phyloP scores from a whole-genome alignment of 2,329 filamentous ascomycete species.

The Fusarium pseudocircinatum region DNA sequence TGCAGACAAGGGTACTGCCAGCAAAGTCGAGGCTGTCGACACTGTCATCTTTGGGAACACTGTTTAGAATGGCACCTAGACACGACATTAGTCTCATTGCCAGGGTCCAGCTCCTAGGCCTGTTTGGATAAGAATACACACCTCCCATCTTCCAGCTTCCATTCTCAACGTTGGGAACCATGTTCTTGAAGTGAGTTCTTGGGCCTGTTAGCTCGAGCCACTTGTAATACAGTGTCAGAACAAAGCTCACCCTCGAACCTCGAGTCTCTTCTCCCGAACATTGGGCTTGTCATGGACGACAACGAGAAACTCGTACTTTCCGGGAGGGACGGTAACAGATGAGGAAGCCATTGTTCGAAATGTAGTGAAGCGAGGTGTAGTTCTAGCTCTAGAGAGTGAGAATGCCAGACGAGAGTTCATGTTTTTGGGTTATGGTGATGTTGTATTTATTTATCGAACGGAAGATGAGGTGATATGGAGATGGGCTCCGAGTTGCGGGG shows the following conservation, averaged over 20 bases:
- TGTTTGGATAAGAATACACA: constrained; percentile 41
- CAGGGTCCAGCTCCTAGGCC: neutral
- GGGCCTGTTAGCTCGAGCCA: constrained; percentile 15
- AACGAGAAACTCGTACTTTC: constrained; percentile 72
- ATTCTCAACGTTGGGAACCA: constrained; percentile 62
- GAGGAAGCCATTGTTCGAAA: constrained; percentile 43
- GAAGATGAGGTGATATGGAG: neutral
- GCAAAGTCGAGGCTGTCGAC: constrained; percentile 72
- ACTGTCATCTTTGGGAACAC: constrained; percentile 70
- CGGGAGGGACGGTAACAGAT: constrained; percentile 36
- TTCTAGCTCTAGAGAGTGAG: constrained; percentile 11
- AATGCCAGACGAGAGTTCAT: constrained; percentile 31
- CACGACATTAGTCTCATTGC: neutral
- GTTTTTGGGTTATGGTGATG: neutral
- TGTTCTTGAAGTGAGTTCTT: constrained; percentile 63
- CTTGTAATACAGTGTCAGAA: neutral
- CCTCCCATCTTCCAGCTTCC: constrained; percentile 73
- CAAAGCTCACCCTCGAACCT: constrained; percentile 63
- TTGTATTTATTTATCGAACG: constrained; percentile 7
- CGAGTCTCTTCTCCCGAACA: constrained; percentile 67
- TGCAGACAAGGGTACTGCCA: constrained; percentile 75
- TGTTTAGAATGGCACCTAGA: constrained; percentile 72
- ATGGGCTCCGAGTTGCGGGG: constrained; percentile 18
- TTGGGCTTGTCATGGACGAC: constrained; percentile 74
- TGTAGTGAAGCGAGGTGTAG: neutral